Evolutionary conservation across 106 monocot genomes (phyloP), one percentile per base, ranked within the genome.

Genomic region (Agapanthus africanus): DNA sequence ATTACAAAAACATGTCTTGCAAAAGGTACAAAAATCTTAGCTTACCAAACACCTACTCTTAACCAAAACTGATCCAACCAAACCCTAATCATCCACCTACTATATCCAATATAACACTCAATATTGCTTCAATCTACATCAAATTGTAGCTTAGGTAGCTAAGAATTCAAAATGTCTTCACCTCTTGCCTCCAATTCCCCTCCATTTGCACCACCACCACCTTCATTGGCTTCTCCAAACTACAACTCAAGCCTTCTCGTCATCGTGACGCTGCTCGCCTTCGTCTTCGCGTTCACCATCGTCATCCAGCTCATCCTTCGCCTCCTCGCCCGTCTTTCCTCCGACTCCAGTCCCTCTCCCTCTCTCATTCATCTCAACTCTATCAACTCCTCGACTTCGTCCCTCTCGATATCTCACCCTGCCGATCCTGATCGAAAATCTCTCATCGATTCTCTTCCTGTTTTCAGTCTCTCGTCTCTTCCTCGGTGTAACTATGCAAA

Each of bases 31-130:
- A 47, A 47, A 47, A 47, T 47, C 46, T 47, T 47, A 64, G 64
- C 64, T 64, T 36, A 64, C 64, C 64, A 64, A 64, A 39, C 64
- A 64, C 64, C 64, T 64, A 64, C 64, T 39, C 39, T 25, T 23
- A 34, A 19, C 32, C 64, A 39, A 64, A 2, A 11, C 64, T 64
- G 30, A 34, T 21, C 64, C 11, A 26, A 14, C 10, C 19, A 36
- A 21, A 3, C 36, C 33, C n/a, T 38, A 37, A 64, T 32, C 28
- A 31, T 13, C 5, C 31, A 30, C 13, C 32, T 7, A 6, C 60
- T 60, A 3, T 30, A 60, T 49, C 49, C 16, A 49, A 49, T 19
- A 16, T 16, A 18, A 19, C 1, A 18, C 49, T 49, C 60, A 60
- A 60, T 27, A 26, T 14, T 30, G 0, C 57, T 28, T 27, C 16